A percentile compares a stretch with the other conserved stretches of the same genome.
phyloP scores from a whole-genome alignment of 2,329 filamentous ascomycete genomes.

The Septoria linicola region DNA sequence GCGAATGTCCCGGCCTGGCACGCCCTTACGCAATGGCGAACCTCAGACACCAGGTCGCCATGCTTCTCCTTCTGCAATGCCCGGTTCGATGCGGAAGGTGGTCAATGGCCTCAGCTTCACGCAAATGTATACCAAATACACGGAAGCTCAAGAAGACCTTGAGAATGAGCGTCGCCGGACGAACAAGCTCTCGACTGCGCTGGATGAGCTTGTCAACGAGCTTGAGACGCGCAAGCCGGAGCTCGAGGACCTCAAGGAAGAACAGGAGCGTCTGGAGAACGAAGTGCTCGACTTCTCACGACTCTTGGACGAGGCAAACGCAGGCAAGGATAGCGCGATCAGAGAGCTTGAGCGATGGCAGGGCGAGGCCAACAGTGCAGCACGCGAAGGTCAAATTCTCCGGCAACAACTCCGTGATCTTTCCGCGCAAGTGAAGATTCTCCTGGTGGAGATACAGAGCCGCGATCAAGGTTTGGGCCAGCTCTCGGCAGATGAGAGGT shows the following conservation, averaged over 20 bases:
- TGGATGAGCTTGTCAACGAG: constrained; percentile 83
- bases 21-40: constrained; percentile 50
- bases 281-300: constrained; percentile 77
- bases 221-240: constrained; percentile 85
- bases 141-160: constrained; percentile 67
- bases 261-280: constrained; percentile 74
- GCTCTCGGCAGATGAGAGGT: constrained; percentile 68
- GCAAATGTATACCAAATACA: constrained; percentile 63
- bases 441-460: constrained; percentile 82
- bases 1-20: constrained; percentile 45
- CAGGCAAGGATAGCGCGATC: constrained; percentile 74
- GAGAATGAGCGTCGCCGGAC: constrained; percentile 71
- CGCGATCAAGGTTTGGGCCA: constrained; percentile 75
- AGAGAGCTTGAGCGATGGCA: constrained; percentile 78
- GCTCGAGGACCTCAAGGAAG: constrained; percentile 77
- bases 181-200: constrained; percentile 69
- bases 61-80: constrained; percentile 45
- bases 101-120: constrained; percentile 57
- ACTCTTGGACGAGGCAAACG: constrained; percentile 76
- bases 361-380: constrained; percentile 62
- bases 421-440: constrained; percentile 83
- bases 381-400: constrained; percentile 71
- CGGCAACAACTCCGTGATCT: constrained; percentile 86
- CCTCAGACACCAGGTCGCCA: constrained; percentile 30
- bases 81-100: constrained; percentile 54